Base-by-base conservation (phyloP, 2,329 filamentous ascomycete genomes). In the Blumeria hordei region DNA sequence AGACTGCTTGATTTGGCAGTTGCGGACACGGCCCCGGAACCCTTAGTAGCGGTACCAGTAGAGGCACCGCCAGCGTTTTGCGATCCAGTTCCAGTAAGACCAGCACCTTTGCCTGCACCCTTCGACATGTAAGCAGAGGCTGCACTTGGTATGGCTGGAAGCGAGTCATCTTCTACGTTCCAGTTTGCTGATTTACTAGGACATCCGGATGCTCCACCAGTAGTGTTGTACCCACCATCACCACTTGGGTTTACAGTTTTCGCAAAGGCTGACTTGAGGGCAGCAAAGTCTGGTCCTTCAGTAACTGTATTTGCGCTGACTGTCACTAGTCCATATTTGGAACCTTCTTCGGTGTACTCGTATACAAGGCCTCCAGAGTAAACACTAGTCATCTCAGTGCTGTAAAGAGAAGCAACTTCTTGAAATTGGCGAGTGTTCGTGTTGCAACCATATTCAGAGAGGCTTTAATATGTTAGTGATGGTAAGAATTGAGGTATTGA, bases 321-420 rank as follows among this genome's bases (percentile, higher is more conserved):
- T 18, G 58, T 58, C 32, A 65, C 63, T 28, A 65, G 59, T 59
- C 88, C 90, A 69, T 80, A 96, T 51, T 81, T 74, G 70, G 81
- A 86, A 58, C 75, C 74, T 69, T 92, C 87, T 64, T 84, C 71
- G 10, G 83, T 81, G 74, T 94, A 98, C 70, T 98, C 88, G 72
- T 95, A 98, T 68, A 95, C 84, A 37, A 98, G 77, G 67, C 90
- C 92, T 63, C 92, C 90, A 44, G 88, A 95, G 76, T 94, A 96
- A 63, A 94, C 87, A 16, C 68, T 61, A 3, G 83, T 87, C 90
- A 96, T 96, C 57, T 94, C 67, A 21, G 69, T 69, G 69, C 72
- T 77, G 81, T 95, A 96, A 56, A 98, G 74, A 43, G 88, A 75
- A 53, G 69, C 69, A 53, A 95, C 70, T 71, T 95, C 90, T 58